phyloP scores from a whole-genome alignment of 208 protist species.

The Leishmania turanica region DNA sequence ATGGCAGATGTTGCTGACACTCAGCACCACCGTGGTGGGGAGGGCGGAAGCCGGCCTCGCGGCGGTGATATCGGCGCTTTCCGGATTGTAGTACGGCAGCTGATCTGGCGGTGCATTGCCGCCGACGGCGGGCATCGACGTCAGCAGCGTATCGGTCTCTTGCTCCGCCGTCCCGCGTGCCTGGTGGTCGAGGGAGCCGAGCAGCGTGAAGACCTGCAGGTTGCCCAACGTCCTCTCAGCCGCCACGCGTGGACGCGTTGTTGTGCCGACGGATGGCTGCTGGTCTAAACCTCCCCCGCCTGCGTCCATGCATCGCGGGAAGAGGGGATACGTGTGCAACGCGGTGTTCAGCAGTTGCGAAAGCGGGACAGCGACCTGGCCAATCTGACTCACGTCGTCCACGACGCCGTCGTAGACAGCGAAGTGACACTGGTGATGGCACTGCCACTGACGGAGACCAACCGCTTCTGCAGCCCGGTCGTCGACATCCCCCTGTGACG shows the following conservation, averaged over 20 bases:
- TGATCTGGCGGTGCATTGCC: background rate
- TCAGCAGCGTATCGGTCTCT: background rate
- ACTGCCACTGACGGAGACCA: background rate
- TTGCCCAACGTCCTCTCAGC: constrained; percentile 13
- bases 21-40: constrained; percentile 42
- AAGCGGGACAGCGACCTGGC: constrained; percentile 62
- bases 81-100: constrained; percentile 32
- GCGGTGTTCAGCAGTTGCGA: constrained; percentile 55
- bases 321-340: constrained; percentile 43
- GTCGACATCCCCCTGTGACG: background rate
- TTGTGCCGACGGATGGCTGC: background rate
- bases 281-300: background rate
- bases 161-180: background rate
- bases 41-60: background rate
- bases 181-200: constrained; percentile 16
- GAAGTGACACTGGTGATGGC: constrained; percentile 34
- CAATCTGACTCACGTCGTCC: constrained; percentile 73
- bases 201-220: constrained; percentile 20
- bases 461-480: background rate
- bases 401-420: constrained; percentile 79
- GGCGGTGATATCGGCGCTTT: background rate
- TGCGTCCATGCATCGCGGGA: constrained; percentile 7
- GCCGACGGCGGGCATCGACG: background rate
- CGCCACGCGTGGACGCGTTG: background rate
- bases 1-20: constrained; percentile 59